A percentile compares a stretch with the other conserved stretches of the same genome.
Evolutionary conservation across 169 alveolate species (phyloP).

Genomic region (Plasmodium yoelii): DNA sequence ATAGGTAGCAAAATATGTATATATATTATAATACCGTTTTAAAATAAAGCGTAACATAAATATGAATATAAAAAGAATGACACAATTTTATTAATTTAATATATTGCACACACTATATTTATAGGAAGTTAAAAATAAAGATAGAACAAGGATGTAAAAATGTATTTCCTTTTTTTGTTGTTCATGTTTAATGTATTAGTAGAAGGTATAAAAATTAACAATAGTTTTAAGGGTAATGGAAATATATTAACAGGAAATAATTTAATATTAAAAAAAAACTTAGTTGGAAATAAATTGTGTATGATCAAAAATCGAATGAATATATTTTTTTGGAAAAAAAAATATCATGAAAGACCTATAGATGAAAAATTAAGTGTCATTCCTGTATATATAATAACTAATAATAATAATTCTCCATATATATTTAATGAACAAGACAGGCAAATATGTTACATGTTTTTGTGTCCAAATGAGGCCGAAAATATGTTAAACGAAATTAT

Average conservation of each 20-base stretch:
- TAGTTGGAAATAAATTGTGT: constrained; percentile 7
- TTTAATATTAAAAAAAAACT: neutral
- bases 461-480: constrained; percentile 75
- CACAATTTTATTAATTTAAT: too few relatives aligned
- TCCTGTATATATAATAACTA: constrained; percentile 66
- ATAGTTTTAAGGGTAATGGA: neutral
- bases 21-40: too few relatives aligned
- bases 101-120: too few relatives aligned
- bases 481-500: constrained; percentile 45
- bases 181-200: constrained; percentile 14
- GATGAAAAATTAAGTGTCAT: constrained; percentile 43
- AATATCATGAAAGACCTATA: constrained; percentile 64
- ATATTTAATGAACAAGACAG: constrained; percentile 67
- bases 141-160: too few relatives aligned
- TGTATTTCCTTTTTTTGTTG: constrained; percentile 1
- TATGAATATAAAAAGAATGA: too few relatives aligned
- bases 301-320: constrained; percentile 15
- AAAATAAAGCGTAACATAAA: too few relatives aligned
- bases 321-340: constrained; percentile 59
- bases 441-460: constrained; percentile 59
- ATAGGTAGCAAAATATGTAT: too few relatives aligned
- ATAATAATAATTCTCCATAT: constrained; percentile 64
- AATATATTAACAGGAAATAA: neutral
- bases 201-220: constrained; percentile 1
- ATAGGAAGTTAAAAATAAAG: too few relatives aligned